Conservation (phyloP, 768 basidiomycete species). For the Panaeolus papilionaceus region DNA sequence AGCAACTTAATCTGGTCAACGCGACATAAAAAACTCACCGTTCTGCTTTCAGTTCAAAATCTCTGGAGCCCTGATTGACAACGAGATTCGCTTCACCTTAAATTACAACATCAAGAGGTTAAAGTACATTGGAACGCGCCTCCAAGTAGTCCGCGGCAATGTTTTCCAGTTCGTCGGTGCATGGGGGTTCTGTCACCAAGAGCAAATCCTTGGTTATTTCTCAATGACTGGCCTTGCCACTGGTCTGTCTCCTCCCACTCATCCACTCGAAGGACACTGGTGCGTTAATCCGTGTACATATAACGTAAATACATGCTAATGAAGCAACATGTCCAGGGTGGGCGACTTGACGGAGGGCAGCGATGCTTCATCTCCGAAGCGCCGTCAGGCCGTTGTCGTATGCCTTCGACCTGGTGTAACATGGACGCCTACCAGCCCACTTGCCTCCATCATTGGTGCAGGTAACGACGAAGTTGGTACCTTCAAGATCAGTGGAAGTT, state of each 20-base stretch:
- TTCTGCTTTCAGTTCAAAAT: neutral
- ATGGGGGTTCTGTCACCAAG: neutral
- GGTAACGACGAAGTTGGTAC: neutral
- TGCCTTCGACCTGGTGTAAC: neutral
- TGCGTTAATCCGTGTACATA: neutral
- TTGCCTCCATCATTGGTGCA: neutral
- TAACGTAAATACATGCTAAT: neutral
- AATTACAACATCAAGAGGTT: constrained; percentile 2
- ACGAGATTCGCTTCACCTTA: neutral
- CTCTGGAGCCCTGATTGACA: neutral
- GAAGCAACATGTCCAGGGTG: neutral
- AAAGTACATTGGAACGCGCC: constrained; percentile 1
- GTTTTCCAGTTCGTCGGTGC: neutral
- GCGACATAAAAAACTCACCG: too few species aligned
- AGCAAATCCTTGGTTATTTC: neutral
- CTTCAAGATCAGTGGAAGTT: neutral
- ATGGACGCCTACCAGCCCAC: neutral
- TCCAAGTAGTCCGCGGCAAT: neutral
- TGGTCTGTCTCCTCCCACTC: neutral
- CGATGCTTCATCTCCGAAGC: neutral
- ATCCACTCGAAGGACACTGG: neutral
- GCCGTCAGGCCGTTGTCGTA: neutral
- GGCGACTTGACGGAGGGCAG: neutral
- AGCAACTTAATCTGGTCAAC: neutral
- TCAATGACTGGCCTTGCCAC: neutral